Conservation (phyloP, 495 filamentous ascomycete species). For the Durotheca rogersii region DNA sequence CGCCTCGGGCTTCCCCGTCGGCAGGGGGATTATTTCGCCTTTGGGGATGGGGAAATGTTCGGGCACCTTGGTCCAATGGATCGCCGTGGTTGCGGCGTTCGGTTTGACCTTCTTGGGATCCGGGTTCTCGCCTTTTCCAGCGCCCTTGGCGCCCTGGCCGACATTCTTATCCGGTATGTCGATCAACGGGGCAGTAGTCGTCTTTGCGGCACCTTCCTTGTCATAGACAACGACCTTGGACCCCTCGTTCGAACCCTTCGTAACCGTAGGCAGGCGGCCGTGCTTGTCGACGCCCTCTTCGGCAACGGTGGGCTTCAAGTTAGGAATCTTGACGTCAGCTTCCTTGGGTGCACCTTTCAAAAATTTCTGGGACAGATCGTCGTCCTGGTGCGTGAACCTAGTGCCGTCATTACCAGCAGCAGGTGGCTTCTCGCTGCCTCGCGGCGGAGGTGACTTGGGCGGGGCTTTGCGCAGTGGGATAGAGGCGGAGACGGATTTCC, state of each 20-base stretch:
- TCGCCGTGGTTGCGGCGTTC: constrained; percentile 30
- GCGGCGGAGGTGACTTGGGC: constrained; percentile 27
- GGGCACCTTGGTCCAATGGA: constrained; percentile 69
- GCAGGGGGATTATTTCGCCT: constrained; percentile 70
- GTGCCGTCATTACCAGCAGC: constrained; percentile 8
- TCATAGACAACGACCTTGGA: constrained; percentile 42
- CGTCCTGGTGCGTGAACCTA: constrained; percentile 9
- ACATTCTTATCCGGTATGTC: constrained; percentile 39
- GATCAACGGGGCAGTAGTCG: constrained; percentile 33
- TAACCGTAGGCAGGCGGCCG: constrained; percentile 15
- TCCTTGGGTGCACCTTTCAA: constrained; percentile 22
- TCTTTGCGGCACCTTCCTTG: constrained; percentile 42
- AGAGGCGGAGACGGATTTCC: constrained; percentile 40
- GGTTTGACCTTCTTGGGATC: constrained; percentile 12
- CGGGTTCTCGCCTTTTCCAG: constrained; percentile 21
- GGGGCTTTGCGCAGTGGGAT: constrained; percentile 23
- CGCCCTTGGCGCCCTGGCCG: constrained; percentile 33
- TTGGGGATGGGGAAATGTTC: constrained; percentile 74
- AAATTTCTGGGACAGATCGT: constrained; percentile 15
- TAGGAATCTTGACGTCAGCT: constrained; percentile 37
- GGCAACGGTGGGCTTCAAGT: constrained; percentile 37
- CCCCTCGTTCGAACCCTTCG: constrained; percentile 19
- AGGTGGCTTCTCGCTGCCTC: constrained; percentile 19
- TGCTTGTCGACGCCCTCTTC: constrained; percentile 18
- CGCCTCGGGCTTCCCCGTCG: constrained; percentile 63